Conservation (phyloP, 495 filamentous ascomycete species). For the Trypethelium eluteriae region DNA sequence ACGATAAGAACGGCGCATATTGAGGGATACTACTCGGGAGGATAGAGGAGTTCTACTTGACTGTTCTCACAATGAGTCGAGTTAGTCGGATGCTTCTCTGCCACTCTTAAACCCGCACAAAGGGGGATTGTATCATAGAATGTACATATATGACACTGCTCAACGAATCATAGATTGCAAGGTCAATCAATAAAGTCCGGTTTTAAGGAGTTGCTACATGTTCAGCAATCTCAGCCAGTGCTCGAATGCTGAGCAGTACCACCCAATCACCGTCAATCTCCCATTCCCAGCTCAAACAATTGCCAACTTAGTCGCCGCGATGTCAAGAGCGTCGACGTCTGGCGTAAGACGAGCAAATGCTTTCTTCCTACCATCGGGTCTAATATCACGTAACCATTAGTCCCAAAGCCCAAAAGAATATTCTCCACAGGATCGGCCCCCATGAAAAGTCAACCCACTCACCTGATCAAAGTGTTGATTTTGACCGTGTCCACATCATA, state of each 20-base stretch:
- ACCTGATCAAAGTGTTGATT: slow-evolving; percentile 99
- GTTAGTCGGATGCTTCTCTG: no score
- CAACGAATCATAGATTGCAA: not conserved
- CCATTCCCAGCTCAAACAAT: slow-evolving; percentile 65
- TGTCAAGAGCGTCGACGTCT: slow-evolving; percentile 97
- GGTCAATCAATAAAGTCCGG: not conserved
- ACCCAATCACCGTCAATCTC: not conserved
- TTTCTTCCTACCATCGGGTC: slow-evolving; percentile 97
- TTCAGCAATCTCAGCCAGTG: not conserved
- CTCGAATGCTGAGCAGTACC: not conserved
- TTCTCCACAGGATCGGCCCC: slow-evolving; percentile 21
- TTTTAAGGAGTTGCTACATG: not conserved
- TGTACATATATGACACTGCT: not conserved
- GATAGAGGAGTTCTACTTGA: no score
- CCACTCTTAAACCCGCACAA: not conserved
- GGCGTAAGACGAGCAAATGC: slow-evolving; percentile 89
- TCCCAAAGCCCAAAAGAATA: slow-evolving; percentile 4
- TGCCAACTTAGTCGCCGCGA: slow-evolving; percentile 95
- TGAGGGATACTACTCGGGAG: no score
- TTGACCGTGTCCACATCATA: slow-evolving; percentile 97
- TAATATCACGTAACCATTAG: slow-evolving; percentile 35
- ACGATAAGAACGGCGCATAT: no score
- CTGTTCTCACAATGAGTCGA: no score
- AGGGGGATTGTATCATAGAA: not conserved
- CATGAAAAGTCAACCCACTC: slow-evolving; percentile 20